phyloP scores from a whole-genome alignment of 495 filamentous ascomycete species.

The Hypoxylon lenormandii region DNA sequence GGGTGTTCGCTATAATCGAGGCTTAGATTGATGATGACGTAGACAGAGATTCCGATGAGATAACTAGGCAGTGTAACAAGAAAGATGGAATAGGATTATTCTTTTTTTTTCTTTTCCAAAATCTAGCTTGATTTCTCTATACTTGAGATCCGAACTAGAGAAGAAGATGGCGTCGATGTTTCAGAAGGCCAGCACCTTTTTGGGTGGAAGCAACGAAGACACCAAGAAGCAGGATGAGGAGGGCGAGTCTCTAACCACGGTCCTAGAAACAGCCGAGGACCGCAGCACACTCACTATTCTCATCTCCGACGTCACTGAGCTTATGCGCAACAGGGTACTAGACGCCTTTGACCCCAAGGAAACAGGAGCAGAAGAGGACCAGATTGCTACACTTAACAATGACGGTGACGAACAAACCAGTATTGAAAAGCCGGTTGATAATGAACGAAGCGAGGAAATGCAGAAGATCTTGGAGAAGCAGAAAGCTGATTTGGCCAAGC shows the following conservation, averaged over 20 bases:
- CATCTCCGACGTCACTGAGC: slow-evolving; percentile 55
- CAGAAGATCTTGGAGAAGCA: slow-evolving; percentile 49
- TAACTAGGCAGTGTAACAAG: too few relatives aligned
- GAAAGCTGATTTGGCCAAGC: slow-evolving; percentile 41
- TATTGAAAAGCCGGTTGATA: slow-evolving; percentile 15
- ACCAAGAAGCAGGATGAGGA: slow-evolving; percentile 39
- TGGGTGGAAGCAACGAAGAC: slow-evolving; percentile 26
- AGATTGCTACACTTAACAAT: slow-evolving; percentile 21
- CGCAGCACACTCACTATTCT: slow-evolving; percentile 53
- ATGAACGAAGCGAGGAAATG: slow-evolving; percentile 31
- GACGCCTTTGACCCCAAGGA: slow-evolving; percentile 56
- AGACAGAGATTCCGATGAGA: too few relatives aligned
- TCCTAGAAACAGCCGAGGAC: slow-evolving; percentile 53
- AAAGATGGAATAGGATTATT: background rate
- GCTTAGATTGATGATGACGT: too few relatives aligned
- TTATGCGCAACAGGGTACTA: slow-evolving; percentile 55
- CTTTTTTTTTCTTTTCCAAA: background rate
- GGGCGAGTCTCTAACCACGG: slow-evolving; percentile 43
- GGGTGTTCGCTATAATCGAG: too few relatives aligned
- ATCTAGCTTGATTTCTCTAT: background rate
- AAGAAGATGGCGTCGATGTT: slow-evolving; percentile 41
- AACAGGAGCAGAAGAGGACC: slow-evolving; percentile 33
- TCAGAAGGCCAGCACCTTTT: slow-evolving; percentile 39
- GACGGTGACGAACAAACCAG: slow-evolving; percentile 41
- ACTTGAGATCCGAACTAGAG: background rate